Evolutionary conservation across 139 green algal species (phyloP).

Genomic region (Cymbomonas tetramitiformis): DNA sequence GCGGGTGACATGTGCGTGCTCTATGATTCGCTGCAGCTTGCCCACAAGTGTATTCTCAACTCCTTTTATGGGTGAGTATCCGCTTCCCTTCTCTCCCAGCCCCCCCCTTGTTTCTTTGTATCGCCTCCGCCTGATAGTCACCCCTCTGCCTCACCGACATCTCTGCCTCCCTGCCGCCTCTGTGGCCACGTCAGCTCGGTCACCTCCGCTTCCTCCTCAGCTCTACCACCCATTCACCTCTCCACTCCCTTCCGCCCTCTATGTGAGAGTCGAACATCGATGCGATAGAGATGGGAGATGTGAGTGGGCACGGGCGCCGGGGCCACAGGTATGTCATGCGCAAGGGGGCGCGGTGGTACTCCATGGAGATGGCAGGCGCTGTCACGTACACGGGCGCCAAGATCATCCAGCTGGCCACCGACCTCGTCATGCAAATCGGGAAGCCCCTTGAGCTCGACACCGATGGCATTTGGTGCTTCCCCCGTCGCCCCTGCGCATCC

Average conservation of each 20-base stretch:
- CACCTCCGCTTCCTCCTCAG: no score
- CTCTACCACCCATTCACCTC: no score
- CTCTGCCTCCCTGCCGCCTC: no score
- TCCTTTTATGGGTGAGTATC: slow-evolving; percentile 94
- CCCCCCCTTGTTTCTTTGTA: no score
- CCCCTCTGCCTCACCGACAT: no score
- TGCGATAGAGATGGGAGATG: no score
- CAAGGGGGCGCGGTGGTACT: slow-evolving; percentile 86
- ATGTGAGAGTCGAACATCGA: no score
- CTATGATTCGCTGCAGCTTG: slow-evolving; percentile 63
- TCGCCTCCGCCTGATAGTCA: no score
- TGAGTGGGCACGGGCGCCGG: no score
- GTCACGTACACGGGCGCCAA: slow-evolving; percentile 88
- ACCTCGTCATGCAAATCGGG: slow-evolving; percentile 57
- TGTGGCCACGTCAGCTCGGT: no score
- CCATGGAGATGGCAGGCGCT: slow-evolving; percentile 97
- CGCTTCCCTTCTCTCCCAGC: slow-evolving; percentile 89
- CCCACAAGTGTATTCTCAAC: slow-evolving; percentile 99
- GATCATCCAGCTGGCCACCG: slow-evolving; percentile 78
- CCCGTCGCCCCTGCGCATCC: no score
- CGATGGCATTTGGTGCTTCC: slow-evolving; percentile 97
- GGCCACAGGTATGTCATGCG: slow-evolving; percentile 43
- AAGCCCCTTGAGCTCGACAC: slow-evolving; percentile 92
- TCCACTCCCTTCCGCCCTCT: no score
- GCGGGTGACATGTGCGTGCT: slow-evolving; percentile 30